phyloP scores from a whole-genome alignment of 768 basidiomycete genomes.

The Xanthoconium purpureum region DNA sequence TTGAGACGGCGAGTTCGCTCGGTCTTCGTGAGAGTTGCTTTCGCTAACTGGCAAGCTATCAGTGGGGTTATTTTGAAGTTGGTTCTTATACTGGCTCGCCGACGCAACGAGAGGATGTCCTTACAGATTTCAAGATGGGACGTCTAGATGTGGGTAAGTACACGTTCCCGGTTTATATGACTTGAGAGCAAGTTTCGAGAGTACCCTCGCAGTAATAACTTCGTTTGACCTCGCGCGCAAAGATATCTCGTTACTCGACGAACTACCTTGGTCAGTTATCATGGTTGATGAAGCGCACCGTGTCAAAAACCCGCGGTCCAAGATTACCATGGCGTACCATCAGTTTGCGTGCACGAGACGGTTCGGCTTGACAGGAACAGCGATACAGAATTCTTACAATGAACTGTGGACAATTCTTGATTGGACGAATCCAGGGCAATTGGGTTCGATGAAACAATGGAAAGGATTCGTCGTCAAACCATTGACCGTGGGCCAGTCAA shows the following conservation, averaged over 20 bases:
- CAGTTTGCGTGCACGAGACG: slow-evolving; percentile 63
- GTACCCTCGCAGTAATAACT: slow-evolving; percentile 59
- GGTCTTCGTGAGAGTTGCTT: not conserved
- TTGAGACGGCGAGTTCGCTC: slow-evolving; percentile 57
- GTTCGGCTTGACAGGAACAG: slow-evolving; percentile 85
- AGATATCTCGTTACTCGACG: slow-evolving; percentile 67
- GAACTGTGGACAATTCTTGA: slow-evolving; percentile 92
- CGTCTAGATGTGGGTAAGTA: slow-evolving; percentile 78
- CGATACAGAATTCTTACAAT: slow-evolving; percentile 83
- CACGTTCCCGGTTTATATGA: not conserved
- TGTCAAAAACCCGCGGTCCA: slow-evolving; percentile 74
- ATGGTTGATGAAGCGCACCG: slow-evolving; percentile 90
- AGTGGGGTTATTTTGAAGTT: slow-evolving; percentile 97
- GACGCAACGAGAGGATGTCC: slow-evolving; percentile 51
- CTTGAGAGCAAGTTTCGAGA: not conserved
- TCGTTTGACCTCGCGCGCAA: slow-evolving; percentile 72
- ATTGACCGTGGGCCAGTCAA: slow-evolving; percentile 63
- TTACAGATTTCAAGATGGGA: slow-evolving; percentile 76
- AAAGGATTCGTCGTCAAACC: slow-evolving; percentile 66
- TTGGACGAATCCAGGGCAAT: slow-evolving; percentile 81
- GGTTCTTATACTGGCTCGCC: slow-evolving; percentile 60
- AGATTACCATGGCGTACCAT: slow-evolving; percentile 66
- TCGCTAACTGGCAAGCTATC: not conserved
- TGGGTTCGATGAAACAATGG: slow-evolving; percentile 80
- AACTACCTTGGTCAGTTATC: slow-evolving; percentile 67